Evolutionary conservation across 257 asterid species (phyloP), one percentile per base, ranked within the genome.

Genomic region (Solanum chmielewskii): DNA sequence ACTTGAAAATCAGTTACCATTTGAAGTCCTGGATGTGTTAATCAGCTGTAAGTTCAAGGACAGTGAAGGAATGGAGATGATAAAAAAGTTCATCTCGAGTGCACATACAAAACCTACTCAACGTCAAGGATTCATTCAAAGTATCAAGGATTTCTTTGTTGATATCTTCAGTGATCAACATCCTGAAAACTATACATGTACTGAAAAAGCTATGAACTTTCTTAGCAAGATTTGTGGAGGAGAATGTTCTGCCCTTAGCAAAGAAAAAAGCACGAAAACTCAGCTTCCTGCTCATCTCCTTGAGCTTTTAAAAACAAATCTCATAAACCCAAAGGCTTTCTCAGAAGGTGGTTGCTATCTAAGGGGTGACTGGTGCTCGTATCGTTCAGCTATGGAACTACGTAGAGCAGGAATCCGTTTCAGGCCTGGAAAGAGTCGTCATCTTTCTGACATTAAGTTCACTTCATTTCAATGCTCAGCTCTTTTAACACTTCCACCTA

Each of bases 1-100:
- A 83, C 89, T 88, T 27, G 85, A 88, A 56, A 87, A 87, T 87
- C 85, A 87, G 59, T 3, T 87, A 5, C 87, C 89, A 11, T 83
- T 87, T 29, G 11, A 66, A 83, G 69, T 83, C 33, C 84, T 87
- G 27, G 29, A 73, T 20, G 77, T 14, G 31, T 16, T 87, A 47
- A 83, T 83, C 56, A 39, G 13, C 1, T 52, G 60, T 29, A 71
- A 37, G 66, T 41, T 88, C 59, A 31, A 66, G 21, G 18, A 87
- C 15, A 23, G 33, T 13, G 83, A 3, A 25, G 77, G 71, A 44
- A 66, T 64, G 74, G 16, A 14, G 29, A 78, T 87, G 73, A 81
- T 87, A 8, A 20, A 47, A 12, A 81, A 5, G 2, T 81, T 87
- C 80, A 56, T 86, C 39, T 33, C 10, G 31, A 59, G 18, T n/a